Evolutionary conservation across 352 stramenopile genomes (phyloP), one percentile per base, ranked within the genome.

Genomic region (Globisporangium heterothallicum): DNA sequence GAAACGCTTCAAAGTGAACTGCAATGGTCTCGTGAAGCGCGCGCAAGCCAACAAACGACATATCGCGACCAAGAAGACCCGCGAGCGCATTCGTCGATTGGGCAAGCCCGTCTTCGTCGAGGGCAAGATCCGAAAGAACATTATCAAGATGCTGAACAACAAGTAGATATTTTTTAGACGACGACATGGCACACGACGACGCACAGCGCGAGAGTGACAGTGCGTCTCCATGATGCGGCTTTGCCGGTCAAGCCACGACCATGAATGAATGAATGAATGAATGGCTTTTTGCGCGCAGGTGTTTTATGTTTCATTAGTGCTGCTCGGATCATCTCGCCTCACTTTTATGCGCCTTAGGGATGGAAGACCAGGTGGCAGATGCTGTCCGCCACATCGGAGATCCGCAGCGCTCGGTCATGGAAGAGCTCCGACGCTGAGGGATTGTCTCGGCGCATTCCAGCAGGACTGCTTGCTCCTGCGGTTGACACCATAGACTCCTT

Each of bases 1-100:
- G 66, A 92, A 92, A 64, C 81, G 81, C 63, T 92, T 92, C 66
- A 78, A 75, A 45, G 78, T 92, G 35, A 92, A 92, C 64, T 61
- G 52, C 54, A 92, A 92, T 56, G 81, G 81, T 6, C 62, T 87
- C 50, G 78, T 92, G 16, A 89, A 89, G 73, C 78, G 81, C 53
- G 66, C 71, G 25, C 76, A 89, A 59, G 74, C 78, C 58, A 86
- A 86, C 65, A 92, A 92, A 74, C 74, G 81, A 58, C 81, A 92
- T 64, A 84, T 92, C 56, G 78, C 78, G 21, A 92, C 81, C 27
- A 88, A 92, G 62, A 92, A 92, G 74, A 89, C 71, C 38, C 78
- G 76, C 49, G 74, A 90, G 55, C 77, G 78, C 48, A 87, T 92
- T 42, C 75, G 78, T 36, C 77, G 78, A 24, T 72, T 90, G 14